These are phyloP conservation scores for Achaetomium macrosporum DNA, from an alignment of 2,329 filamentous ascomycete species.

Conservation along the genomic window DNA sequence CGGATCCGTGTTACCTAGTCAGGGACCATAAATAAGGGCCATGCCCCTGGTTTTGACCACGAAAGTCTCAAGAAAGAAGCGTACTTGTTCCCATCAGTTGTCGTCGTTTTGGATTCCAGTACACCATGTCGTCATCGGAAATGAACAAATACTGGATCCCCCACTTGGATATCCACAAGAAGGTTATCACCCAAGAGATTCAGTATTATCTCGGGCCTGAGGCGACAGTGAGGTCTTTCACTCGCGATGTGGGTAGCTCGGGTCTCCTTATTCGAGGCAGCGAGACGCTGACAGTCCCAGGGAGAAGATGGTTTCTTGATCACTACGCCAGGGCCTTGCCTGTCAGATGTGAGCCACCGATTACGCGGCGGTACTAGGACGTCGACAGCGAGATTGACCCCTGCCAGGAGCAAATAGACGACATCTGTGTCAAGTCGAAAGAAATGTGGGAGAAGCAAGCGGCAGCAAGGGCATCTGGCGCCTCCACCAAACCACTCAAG, in stretches of 20 bases:
- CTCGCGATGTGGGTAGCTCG: conserved; percentile 43
- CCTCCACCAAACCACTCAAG: conserved; percentile 46
- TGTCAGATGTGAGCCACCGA: conserved; percentile 49
- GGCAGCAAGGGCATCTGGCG: conserved; percentile 41
- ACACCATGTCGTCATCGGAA: conserved; percentile 32
- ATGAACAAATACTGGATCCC: conserved; percentile 59
- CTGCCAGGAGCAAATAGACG: conserved; percentile 55
- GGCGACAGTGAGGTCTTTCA: conserved; percentile 52
- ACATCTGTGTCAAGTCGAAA: conserved; percentile 54
- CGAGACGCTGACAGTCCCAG: conserved; percentile 29
- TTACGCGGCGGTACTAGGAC: not conserved
- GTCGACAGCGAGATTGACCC: conserved; percentile 21
- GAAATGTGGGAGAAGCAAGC: conserved; percentile 54
- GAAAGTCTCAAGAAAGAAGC: not conserved
- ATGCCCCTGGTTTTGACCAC: not conserved
- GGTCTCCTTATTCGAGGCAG: conserved; percentile 21
- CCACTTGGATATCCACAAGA: conserved; percentile 54
- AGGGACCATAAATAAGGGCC: conserved; percentile 17
- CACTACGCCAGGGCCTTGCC: conserved; percentile 50
- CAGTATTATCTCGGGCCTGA: conserved; percentile 54
- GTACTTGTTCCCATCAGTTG: not conserved
- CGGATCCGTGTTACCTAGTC: not conserved
- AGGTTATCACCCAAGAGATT: conserved; percentile 53
- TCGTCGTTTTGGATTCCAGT: not conserved
- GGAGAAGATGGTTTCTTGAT: conserved; percentile 58